These are phyloP conservation scores for Prunus persica DNA, from an alignment of 306 rosid genomes.

Conservation along the genomic window Prunus_persica_NCBIv2 NC_034013.1:12474501-12475000, in stretches of 20 bases:
- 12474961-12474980: conserved; percentile 8
- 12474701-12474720: background rate
- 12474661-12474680: background rate
- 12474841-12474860: conserved; percentile 16
- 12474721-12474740: background rate
- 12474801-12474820: background rate
- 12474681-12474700: background rate
- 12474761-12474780: background rate
- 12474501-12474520: no score
- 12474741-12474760: background rate
- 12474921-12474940: background rate
- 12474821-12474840: conserved; percentile 1
- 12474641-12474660: no score
- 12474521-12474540: no score
- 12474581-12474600: conserved; percentile 14
- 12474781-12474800: background rate
- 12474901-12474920: background rate
- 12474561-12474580: background rate
- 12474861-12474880: conserved; percentile 22
- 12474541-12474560: background rate
- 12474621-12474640: background rate
- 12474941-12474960: conserved; percentile 4
- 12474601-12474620: background rate
- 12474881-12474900: conserved; percentile 22
- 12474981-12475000: background rate